phyloP scores from a whole-genome alignment of 2,329 filamentous ascomycete species.

The Colletotrichum australisinense region DNA sequence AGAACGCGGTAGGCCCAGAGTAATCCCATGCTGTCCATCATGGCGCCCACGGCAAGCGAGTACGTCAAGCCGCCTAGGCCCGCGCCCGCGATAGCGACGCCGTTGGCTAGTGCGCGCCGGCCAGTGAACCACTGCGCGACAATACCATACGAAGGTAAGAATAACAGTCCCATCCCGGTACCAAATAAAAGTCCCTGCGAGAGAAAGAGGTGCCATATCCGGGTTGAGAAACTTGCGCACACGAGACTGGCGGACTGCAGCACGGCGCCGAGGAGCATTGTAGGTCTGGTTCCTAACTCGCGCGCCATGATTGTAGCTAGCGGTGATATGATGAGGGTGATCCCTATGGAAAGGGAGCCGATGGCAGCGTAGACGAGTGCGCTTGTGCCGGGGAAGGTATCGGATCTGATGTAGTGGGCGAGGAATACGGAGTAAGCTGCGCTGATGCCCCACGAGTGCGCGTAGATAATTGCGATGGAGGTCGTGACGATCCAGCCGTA shows the following conservation, averaged over 20 bases:
- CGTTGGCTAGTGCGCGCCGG: slow-evolving; percentile 51
- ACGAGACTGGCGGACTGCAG: slow-evolving; percentile 40
- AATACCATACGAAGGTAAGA: slow-evolving; percentile 49
- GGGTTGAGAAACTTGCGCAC: neutral
- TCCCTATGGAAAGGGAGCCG: neutral
- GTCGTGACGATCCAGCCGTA: neutral
- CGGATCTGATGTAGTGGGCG: neutral
- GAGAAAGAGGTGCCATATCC: slow-evolving; percentile 46
- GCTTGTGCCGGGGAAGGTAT: neutral
- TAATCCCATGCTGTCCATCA: slow-evolving; percentile 48
- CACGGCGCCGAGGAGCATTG: slow-evolving; percentile 49
- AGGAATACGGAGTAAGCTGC: neutral
- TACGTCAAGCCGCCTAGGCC: slow-evolving; percentile 53
- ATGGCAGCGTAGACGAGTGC: neutral
- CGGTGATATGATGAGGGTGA: slow-evolving; percentile 29
- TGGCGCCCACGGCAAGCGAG: slow-evolving; percentile 46
- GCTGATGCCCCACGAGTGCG: neutral
- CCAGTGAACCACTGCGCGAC: slow-evolving; percentile 54
- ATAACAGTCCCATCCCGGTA: slow-evolving; percentile 51
- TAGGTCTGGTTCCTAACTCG: neutral
- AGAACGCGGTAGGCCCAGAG: slow-evolving; percentile 51
- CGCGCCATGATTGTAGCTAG: slow-evolving; percentile 1
- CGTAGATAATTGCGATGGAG: neutral
- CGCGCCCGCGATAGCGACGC: slow-evolving; percentile 50
- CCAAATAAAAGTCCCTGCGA: slow-evolving; percentile 54